phyloP scores from a whole-genome alignment of 2,329 filamentous ascomycete genomes.

The Macrophomina pseudophaseolina region DNA sequence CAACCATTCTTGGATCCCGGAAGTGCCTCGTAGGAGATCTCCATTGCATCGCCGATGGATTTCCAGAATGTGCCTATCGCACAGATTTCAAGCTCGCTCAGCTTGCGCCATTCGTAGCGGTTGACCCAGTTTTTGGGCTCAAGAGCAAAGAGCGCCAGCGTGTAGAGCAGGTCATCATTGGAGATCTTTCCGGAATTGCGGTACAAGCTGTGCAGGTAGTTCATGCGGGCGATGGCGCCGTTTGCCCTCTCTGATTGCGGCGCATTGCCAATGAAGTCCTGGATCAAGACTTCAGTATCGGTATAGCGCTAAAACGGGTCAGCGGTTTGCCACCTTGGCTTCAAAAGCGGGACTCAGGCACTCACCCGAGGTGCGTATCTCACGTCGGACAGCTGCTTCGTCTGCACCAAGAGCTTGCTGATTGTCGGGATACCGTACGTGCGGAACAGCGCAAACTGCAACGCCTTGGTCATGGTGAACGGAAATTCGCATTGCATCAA shows the following conservation, averaged over 20 bases:
- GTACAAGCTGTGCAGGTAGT: constrained; percentile 66
- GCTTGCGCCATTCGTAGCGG: constrained; percentile 70
- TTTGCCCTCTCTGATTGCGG: constrained; percentile 42
- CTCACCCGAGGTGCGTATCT: constrained; percentile 32
- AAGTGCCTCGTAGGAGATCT: constrained; percentile 59
- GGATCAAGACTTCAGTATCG: constrained; percentile 41
- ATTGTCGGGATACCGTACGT: constrained; percentile 47
- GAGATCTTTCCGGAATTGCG: constrained; percentile 63
- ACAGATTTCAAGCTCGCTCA: constrained; percentile 71
- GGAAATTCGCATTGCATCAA: constrained; percentile 62
- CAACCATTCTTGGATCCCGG: constrained; percentile 49
- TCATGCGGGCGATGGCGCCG: constrained; percentile 64
- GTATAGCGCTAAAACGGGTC: constrained; percentile 33
- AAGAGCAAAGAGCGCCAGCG: constrained; percentile 66
- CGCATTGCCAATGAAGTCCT: constrained; percentile 36
- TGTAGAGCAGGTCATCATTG: constrained; percentile 69
- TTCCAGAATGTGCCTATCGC: constrained; percentile 75
- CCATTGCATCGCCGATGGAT: constrained; percentile 71
- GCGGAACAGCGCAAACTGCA: constrained; percentile 63
- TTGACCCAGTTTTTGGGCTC: constrained; percentile 69
- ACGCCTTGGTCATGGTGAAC: constrained; percentile 53
- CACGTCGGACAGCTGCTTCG: constrained; percentile 37
- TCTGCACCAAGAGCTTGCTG: constrained; percentile 42
- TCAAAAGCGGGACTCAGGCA: not conserved
- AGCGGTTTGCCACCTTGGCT: not conserved